Conservation (phyloP, 169 alveolate genomes). For the Eimeria tenella region DNA sequence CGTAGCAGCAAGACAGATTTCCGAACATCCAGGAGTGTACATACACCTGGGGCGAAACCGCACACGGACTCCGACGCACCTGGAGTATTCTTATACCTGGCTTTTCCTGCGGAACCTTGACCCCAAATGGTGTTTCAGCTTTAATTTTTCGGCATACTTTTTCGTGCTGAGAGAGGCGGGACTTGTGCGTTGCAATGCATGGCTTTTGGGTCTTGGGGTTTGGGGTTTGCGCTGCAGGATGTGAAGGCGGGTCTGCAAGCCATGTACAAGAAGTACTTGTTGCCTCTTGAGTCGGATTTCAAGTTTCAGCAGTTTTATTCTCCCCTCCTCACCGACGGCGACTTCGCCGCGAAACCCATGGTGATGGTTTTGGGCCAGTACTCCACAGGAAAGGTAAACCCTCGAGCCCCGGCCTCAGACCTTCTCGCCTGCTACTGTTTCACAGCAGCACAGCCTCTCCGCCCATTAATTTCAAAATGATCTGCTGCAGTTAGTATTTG, state of each 20-base stretch:
- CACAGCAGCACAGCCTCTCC: not conserved
- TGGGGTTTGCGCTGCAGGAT: conserved; percentile 34
- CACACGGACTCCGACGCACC: too few relatives aligned
- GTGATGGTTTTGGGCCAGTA: conserved; percentile 86
- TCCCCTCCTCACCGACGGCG: conserved; percentile 85
- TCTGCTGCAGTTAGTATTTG: too few relatives aligned
- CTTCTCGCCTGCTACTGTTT: not conserved
- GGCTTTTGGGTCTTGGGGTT: not conserved
- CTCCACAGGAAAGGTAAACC: conserved; percentile 86
- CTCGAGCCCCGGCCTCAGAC: not conserved
- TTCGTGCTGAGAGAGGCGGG: too few relatives aligned
- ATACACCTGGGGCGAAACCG: not conserved
- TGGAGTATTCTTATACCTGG: too few relatives aligned
- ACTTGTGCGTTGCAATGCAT: too few relatives aligned
- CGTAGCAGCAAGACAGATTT: too few relatives aligned
- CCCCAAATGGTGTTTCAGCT: too few relatives aligned
- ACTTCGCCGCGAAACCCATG: conserved; percentile 87
- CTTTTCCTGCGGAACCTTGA: too few relatives aligned
- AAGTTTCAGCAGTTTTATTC: conserved; percentile 83
- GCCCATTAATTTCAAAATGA: conserved; percentile 63
- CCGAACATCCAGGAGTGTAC: not conserved
- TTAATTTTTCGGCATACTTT: too few relatives aligned
- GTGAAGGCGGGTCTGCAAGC: conserved; percentile 64
- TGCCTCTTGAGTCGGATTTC: conserved; percentile 83
- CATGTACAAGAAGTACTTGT: conserved; percentile 63